Evolutionary conservation across 257 asterid species (phyloP).

Genomic region (Salvia rosmarinus): DNA sequence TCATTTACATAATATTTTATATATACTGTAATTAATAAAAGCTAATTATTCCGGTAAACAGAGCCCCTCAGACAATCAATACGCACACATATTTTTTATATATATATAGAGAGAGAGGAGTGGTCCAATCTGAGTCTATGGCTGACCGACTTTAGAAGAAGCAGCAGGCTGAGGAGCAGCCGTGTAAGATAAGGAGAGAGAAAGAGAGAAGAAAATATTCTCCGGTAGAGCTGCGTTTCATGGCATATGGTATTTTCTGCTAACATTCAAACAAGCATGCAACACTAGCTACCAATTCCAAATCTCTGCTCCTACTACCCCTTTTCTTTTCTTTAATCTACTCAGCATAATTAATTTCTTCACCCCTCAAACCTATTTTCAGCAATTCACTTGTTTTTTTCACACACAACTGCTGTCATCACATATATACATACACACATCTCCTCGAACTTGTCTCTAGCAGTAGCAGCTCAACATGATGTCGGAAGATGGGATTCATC

Average conservation of each 20-base stretch:
- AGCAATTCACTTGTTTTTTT: conserved; percentile 46
- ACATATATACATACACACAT: neutral
- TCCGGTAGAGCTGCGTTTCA: conserved; percentile 41
- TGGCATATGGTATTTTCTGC: conserved; percentile 51
- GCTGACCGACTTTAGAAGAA: conserved; percentile 73
- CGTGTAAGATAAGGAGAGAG: conserved; percentile 53
- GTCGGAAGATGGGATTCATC: conserved; percentile 68
- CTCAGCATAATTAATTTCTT: neutral
- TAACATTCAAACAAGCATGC: conserved; percentile 50
- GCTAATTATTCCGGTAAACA: conserved; percentile 19
- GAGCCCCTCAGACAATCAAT: neutral
- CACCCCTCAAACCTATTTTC: conserved; percentile 6
- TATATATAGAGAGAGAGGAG: conserved; percentile 34
- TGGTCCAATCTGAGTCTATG: conserved; percentile 79
- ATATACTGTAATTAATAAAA: neutral
- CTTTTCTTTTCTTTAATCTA: neutral
- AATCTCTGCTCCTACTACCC: conserved; percentile 36
- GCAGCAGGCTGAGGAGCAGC: conserved; percentile 48
- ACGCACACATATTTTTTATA: neutral
- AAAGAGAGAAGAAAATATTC: conserved; percentile 40
- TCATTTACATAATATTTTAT: neutral
- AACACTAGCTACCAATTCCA: conserved; percentile 1
- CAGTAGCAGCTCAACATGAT: conserved; percentile 41
- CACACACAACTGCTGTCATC: conserved; percentile 14
- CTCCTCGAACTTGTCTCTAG: neutral